Conservation (phyloP, 2,329 filamentous ascomycete genomes). For the Colletotrichum falcatum region DNA sequence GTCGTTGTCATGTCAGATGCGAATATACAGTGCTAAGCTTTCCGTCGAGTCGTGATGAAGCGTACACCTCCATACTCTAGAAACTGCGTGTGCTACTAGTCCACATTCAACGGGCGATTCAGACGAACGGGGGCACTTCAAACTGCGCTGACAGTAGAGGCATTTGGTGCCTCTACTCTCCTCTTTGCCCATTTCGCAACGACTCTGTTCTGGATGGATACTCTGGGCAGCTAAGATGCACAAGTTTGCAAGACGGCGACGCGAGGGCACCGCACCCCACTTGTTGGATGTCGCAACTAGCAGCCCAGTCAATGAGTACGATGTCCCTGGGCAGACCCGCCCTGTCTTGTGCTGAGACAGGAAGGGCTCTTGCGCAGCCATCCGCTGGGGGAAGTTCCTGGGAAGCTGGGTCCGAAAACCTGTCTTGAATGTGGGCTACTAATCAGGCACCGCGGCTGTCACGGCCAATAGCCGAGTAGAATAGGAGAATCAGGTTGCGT, state of each 20-base stretch:
- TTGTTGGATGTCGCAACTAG: conserved; percentile 28
- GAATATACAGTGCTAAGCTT: conserved; percentile 11
- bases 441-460: conserved; percentile 33
- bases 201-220: conserved; percentile 16
- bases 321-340: conserved; percentile 27
- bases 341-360: conserved; percentile 38
- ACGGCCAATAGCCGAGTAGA: conserved; percentile 13
- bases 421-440: conserved; percentile 30
- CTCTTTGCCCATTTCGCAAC: conserved; percentile 25
- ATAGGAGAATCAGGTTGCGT: conserved; percentile 1
- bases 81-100: no score
- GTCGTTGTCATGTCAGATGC: conserved; percentile 36
- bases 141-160: no score
- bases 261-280: conserved; percentile 3
- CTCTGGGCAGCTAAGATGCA: conserved; percentile 4
- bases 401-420: conserved; percentile 5
- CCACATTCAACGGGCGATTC: conserved; percentile 16
- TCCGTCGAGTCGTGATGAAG: conserved; percentile 34
- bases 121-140: conserved; percentile 30
- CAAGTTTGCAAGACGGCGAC: conserved; percentile 3
- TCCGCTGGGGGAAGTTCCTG: conserved; percentile 11
- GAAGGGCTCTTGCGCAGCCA: conserved; percentile 28
- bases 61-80: neutral
- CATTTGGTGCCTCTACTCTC: conserved; percentile 2
- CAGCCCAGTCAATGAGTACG: conserved; percentile 13